Evolutionary conservation across 2,329 filamentous ascomycete species (phyloP), one percentile per base, ranked within the genome.

Genomic region (Pseudogymnoascus sp.): DNA sequence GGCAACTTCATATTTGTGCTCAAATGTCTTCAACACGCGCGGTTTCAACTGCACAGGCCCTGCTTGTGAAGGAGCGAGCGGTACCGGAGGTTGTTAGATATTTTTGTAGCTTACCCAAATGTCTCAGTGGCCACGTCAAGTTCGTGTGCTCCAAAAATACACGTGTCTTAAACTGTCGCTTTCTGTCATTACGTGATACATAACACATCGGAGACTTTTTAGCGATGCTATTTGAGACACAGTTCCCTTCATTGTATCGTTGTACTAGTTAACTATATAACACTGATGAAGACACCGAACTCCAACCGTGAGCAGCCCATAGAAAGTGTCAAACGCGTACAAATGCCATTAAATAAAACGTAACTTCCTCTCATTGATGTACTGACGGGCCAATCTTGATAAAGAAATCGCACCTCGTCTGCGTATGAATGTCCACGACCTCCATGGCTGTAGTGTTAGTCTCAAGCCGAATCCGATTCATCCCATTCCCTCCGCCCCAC

Each of bases 391-490:
- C 81, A 70, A 84, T 82, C 31, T 73, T 72, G 31, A 68, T 69
- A 63, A 82, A 72, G 70, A 81, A 84, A 17, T 69, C 64, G 70
- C 82, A 84, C 60, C 77, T 75, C 47, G 67, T 68, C 66, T 67
- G 67, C 64, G 79, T 76, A 5, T 68, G 73, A 2, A 50, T 39
- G 31, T 74, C 71, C 13, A 79, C 76, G 13, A 59, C 68, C 66
- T 81, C 78, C 76, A 81, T 81, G n/a, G 57, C 29, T 4, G 70
- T 77, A 6, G 74, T 68, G 5, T 75, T 74, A 21, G 77, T 81
- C 15, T 73, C 67, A 39, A 82, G 68, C 15, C 78, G 71, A 13
- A 73, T 66, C 62, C 72, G 68, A 35, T 63, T 61, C 29, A 58
- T 61, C 10, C 62, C 54, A n/a, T 33, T 33, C 1, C 63, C 70